Percentiles rank a stretch among this genome's conserved stretches.
These are phyloP conservation scores for Umbelopsis ramanniana DNA, from an alignment of 192 early-diverging fungal genomes.

Conservation along the genomic window DNA sequence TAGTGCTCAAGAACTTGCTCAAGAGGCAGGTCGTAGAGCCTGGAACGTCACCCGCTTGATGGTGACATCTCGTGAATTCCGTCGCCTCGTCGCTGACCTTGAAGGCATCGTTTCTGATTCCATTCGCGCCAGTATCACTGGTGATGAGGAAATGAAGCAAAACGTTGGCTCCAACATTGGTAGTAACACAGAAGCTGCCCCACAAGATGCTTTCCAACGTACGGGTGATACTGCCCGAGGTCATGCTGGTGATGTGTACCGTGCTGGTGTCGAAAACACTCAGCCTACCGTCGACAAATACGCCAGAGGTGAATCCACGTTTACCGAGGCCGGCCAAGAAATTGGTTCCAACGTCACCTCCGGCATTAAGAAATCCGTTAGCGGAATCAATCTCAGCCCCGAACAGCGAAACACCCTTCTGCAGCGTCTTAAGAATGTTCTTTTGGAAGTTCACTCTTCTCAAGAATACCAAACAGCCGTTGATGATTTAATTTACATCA, in stretches of 20 bases:
- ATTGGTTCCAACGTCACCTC: slow-evolving; percentile 31
- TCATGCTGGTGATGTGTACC: slow-evolving; percentile 28
- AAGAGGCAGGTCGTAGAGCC: slow-evolving; percentile 39
- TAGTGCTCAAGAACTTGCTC: slow-evolving; percentile 35
- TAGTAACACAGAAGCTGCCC: slow-evolving; percentile 35
- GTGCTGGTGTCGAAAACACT: slow-evolving; percentile 24
- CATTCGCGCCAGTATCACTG: slow-evolving; percentile 14
- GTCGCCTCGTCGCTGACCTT: slow-evolving; percentile 48
- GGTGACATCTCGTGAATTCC: slow-evolving; percentile 53
- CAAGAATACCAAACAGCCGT: slow-evolving; percentile 48
- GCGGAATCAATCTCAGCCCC: slow-evolving; percentile 23
- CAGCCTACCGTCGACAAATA: slow-evolving; percentile 24
- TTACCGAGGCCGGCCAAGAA: slow-evolving; percentile 37
- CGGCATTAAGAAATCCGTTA: slow-evolving; percentile 26
- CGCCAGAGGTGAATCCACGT: slow-evolving; percentile 25
- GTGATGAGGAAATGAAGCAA: slow-evolving; percentile 13
- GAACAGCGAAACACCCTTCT: slow-evolving; percentile 43
- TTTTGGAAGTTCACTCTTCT: slow-evolving; percentile 24
- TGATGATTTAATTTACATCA: slow-evolving; percentile 41
- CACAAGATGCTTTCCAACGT: slow-evolving; percentile 26
- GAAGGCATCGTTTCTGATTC: slow-evolving; percentile 41
- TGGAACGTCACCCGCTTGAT: slow-evolving; percentile 47
- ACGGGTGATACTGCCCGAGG: slow-evolving; percentile 33
- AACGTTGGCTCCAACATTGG: slow-evolving; percentile 24
- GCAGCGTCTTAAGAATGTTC: slow-evolving; percentile 40